Percentiles rank a stretch among this genome's conserved stretches.
These are phyloP conservation scores for sunflower (Helianthus annuus) DNA, from an alignment of 129 eudicot genomes.

Conservation along the genomic window DNA sequence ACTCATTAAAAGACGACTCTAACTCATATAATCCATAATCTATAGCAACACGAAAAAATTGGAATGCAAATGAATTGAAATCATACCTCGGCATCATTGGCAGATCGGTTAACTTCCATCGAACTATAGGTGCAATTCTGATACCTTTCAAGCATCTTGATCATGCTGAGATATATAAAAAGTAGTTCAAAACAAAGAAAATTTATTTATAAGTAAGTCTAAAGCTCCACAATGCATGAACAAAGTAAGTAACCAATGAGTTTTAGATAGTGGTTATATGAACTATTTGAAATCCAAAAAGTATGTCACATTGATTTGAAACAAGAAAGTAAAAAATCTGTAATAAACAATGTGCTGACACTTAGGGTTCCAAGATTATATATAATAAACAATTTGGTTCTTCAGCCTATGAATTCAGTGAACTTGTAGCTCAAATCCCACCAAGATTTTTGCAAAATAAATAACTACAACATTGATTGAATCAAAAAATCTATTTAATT, in stretches of 20 bases:
- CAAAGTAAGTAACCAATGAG: not conserved
- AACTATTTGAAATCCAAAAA: slow-evolving; percentile 19
- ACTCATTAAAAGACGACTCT: not conserved
- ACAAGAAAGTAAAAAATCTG: slow-evolving; percentile 25
- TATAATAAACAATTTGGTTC: not conserved
- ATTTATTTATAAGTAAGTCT: not conserved
- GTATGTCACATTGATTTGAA: slow-evolving; percentile 18
- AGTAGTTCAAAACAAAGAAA: not conserved
- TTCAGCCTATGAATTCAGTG: slow-evolving; percentile 21
- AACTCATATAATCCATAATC: not conserved
- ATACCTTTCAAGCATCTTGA: slow-evolving; percentile 89
- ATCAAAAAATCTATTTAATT: not conserved
- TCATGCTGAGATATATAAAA: slow-evolving; percentile 50
- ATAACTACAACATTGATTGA: not conserved
- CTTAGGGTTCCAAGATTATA: slow-evolving; percentile 39
- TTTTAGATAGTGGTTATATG: not conserved
- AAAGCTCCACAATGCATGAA: not conserved
- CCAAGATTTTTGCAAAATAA: slow-evolving; percentile 9
- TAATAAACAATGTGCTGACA: slow-evolving; percentile 22
- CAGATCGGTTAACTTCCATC: slow-evolving; percentile 60
- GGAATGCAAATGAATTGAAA: not conserved
- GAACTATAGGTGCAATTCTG: slow-evolving; percentile 84
- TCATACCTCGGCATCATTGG: slow-evolving; percentile 70
- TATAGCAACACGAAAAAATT: not conserved
- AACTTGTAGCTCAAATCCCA: slow-evolving; percentile 34